These are phyloP conservation scores for Pichia inconspicua DNA, from an alignment of 1,139 yeast genomes.

Conservation along the genomic window DNA sequence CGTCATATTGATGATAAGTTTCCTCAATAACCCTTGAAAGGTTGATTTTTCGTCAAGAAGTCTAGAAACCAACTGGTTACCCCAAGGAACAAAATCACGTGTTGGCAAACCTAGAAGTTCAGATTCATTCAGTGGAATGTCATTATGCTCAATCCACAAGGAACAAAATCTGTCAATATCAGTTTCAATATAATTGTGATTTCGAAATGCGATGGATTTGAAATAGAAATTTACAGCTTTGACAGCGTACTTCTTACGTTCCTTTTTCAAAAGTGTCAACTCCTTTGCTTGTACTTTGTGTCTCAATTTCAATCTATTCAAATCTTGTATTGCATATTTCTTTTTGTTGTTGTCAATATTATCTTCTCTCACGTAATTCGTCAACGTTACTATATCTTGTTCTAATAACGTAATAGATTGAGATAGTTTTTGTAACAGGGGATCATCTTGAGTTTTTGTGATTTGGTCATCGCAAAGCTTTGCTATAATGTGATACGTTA, in stretches of 20 bases:
- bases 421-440: constrained; percentile 38
- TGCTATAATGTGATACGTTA: constrained; percentile 54
- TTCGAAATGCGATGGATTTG: constrained; percentile 40
- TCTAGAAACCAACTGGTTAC: constrained; percentile 75
- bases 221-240: constrained; percentile 59
- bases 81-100: constrained; percentile 67
- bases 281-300: constrained; percentile 44
- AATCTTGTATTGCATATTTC: constrained; percentile 35
- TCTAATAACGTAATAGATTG: constrained; percentile 34
- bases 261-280: constrained; percentile 32
- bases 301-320: constrained; percentile 40
- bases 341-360: constrained; percentile 32
- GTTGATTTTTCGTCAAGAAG: constrained; percentile 39
- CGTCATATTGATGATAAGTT: constrained; percentile 45
- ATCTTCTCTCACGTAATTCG: constrained; percentile 33
- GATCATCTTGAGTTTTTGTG: constrained; percentile 37
- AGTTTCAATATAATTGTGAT: constrained; percentile 40
- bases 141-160: constrained; percentile 64
- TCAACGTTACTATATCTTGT: constrained; percentile 43
- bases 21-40: constrained; percentile 52
- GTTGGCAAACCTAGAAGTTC: constrained; percentile 37
- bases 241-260: constrained; percentile 38
- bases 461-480: constrained; percentile 68
- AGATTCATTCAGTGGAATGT: constrained; percentile 14
- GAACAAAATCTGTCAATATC: constrained; percentile 74